Percentiles rank a stretch among this genome's conserved stretches.
These are phyloP conservation scores for Tylopilus plumbeoviolaceoides DNA, from an alignment of 768 basidiomycete genomes.

Conservation along the genomic window DNA sequence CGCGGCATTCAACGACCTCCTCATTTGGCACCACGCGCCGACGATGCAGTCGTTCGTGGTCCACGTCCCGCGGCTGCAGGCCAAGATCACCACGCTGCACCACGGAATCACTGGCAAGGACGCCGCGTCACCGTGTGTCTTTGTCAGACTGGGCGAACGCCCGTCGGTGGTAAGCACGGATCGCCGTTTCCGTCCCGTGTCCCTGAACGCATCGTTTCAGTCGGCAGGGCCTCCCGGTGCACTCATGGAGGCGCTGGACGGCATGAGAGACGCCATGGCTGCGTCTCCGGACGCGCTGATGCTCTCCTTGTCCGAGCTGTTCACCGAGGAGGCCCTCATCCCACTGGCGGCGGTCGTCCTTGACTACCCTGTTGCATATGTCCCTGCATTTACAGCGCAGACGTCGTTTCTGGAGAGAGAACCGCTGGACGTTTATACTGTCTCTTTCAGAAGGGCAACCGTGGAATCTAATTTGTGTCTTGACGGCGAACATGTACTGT, in stretches of 20 bases:
- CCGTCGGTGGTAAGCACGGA: constrained; percentile 21
- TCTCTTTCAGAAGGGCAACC: constrained; percentile 10
- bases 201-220: constrained; percentile 11
- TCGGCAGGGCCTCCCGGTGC: constrained; percentile 6
- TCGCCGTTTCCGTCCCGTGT: not conserved
- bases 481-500: constrained; percentile 33
- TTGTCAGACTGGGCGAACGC: constrained; percentile 13
- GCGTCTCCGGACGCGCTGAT: constrained; percentile 14
- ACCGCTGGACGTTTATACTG: constrained; percentile 49
- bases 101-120: not conserved
- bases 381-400: constrained; percentile 39
- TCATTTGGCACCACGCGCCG: constrained; percentile 42
- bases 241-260: constrained; percentile 13
- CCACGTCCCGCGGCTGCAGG: constrained; percentile 30
- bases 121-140: constrained; percentile 3
- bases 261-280: constrained; percentile 3
- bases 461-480: not conserved
- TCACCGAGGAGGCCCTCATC: constrained; percentile 32
- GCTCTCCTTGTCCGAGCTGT: constrained; percentile 27
- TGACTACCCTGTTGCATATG: constrained; percentile 58
- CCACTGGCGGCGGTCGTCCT: constrained; percentile 57
- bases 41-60: constrained; percentile 56
- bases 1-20: constrained; percentile 37
- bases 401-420: constrained; percentile 42
- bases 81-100: constrained; percentile 7